These are phyloP conservation scores for Scedosporium aurantiacum DNA, from an alignment of 2,329 filamentous ascomycete species.

Conservation along the genomic window DNA sequence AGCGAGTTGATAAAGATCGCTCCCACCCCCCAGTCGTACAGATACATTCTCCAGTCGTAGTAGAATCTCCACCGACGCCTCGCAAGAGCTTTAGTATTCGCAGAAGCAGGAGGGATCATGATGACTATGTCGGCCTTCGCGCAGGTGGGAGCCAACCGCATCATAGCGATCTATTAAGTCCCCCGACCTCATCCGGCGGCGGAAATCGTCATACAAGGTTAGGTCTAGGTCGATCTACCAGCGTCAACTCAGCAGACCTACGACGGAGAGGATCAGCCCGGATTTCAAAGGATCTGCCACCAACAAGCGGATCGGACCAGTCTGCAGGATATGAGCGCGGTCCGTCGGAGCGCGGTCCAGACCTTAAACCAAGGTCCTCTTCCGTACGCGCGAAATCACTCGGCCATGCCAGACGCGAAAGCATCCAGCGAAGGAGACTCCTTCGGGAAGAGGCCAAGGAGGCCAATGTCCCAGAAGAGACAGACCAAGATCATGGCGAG, in stretches of 20 bases:
- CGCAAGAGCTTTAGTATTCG: slow-evolving; percentile 85
- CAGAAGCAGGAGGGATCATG: slow-evolving; percentile 41
- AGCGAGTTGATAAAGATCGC: slow-evolving; percentile 49
- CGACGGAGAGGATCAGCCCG: slow-evolving; percentile 46
- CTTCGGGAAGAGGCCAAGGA: slow-evolving; percentile 62
- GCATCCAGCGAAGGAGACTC: slow-evolving; percentile 76
- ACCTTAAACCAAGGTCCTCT: slow-evolving; percentile 44
- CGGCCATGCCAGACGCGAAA: slow-evolving; percentile 80
- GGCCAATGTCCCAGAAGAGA: slow-evolving; percentile 81
- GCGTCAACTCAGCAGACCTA: slow-evolving; percentile 80
- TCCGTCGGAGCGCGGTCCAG: slow-evolving; percentile 39
- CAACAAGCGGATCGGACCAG: slow-evolving; percentile 70
- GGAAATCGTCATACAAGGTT: slow-evolving; percentile 48
- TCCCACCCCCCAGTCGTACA: slow-evolving; percentile 64
- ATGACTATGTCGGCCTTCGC: slow-evolving; percentile 35
- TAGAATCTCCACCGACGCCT: slow-evolving; percentile 41
- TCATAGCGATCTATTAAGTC: slow-evolving; percentile 67
- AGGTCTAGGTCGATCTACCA: slow-evolving; percentile 74
- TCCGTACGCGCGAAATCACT: slow-evolving; percentile 74
- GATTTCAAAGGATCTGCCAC: slow-evolving; percentile 52
- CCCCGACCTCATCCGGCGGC: slow-evolving; percentile 53
- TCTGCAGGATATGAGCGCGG: slow-evolving; percentile 47
- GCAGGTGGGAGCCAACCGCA: slow-evolving; percentile 57
- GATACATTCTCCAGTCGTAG: slow-evolving; percentile 66
- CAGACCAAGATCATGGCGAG: slow-evolving; percentile 64